Conservation (phyloP, 805 yeast species). For the Metschnikowia cubensis region DNA sequence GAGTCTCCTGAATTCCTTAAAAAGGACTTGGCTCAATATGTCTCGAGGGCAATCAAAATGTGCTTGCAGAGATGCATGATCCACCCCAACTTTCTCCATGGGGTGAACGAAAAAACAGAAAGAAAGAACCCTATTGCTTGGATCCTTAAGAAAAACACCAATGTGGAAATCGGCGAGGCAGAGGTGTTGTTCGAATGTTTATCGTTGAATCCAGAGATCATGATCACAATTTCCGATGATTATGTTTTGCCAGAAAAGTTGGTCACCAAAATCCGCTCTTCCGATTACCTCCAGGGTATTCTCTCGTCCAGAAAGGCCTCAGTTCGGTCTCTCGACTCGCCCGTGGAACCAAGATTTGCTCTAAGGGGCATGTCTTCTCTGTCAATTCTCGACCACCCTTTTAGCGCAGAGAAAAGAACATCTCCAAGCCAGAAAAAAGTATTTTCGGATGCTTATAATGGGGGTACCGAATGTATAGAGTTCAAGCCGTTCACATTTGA, state of each 20-base stretch:
- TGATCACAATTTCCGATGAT: slow-evolving; percentile 15
- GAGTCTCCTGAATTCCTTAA: slow-evolving; percentile 32
- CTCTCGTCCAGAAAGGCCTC: background rate
- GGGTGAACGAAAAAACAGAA: slow-evolving; percentile 23
- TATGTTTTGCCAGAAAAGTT: slow-evolving; percentile 5
- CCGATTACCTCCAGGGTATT: background rate
- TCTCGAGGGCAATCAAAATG: slow-evolving; percentile 13
- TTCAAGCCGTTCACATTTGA: slow-evolving; percentile 13
- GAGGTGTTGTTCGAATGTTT: slow-evolving; percentile 20
- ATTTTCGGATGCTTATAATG: background rate
- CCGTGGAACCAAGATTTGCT: background rate
- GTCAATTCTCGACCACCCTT: background rate
- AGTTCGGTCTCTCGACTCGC: background rate
- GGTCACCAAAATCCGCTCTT: slow-evolving; percentile 6
- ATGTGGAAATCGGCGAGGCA: slow-evolving; percentile 15
- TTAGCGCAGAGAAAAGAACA: background rate
- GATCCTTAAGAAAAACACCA: slow-evolving; percentile 15
- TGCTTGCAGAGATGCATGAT: slow-evolving; percentile 29
- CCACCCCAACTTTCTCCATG: slow-evolving; percentile 45
- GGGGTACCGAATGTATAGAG: background rate
- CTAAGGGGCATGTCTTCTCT: background rate
- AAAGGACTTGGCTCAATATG: slow-evolving; percentile 24
- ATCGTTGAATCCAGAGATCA: slow-evolving; percentile 18
- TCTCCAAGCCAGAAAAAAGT: background rate
- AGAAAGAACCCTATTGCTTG: slow-evolving; percentile 19